Evolutionary conservation across 805 yeast genomes (phyloP), one percentile per base, ranked within the genome.

Genomic region (Kodamaea leandrae): DNA sequence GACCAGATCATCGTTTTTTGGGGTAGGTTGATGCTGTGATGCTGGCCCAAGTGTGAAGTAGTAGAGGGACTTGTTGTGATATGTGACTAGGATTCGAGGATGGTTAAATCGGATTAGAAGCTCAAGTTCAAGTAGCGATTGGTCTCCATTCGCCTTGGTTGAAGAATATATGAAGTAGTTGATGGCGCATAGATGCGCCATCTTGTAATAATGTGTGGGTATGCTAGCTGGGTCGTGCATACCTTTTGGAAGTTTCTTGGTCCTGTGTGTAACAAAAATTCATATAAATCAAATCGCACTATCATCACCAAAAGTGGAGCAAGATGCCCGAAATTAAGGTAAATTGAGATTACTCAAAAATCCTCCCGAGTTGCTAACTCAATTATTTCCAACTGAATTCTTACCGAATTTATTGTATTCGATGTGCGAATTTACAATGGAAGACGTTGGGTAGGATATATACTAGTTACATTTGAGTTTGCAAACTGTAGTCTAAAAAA

Each of bases 61-160:
- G 51, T 61, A 69, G 10, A 70, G 50, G 26, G 59, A 54, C 43
- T 70, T 69, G 49, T 68, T 68, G 51, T 67, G 68, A 50, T 70
- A 70, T 5, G 72, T 61, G 14, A 68, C 37, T 15, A 70, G 54
- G n/a, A 65, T 58, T 37, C 56, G 54, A 10, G 75, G 75, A 39
- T 65, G 50, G 17, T 54, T 50, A 45, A 55, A 50, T 29, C 75
- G 57, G 38, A 68, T 64, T 33, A 45, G 46, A 15, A 70, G 53
- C 45, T 70, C 75, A 32, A 66, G 47, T 42, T 69, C 74, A 5
- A 70, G 46, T 12, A 68, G 56, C n/a, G 57, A 52, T 48, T 66
- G 74, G 45, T 69, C 74, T 17, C 33, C 21, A 48, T 52, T 56
- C 26, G 50, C 52, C 15, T 50, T 47, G 10, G 57, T 47, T 28